These are phyloP conservation scores for Gloeophyllum trabeum DNA, from an alignment of 768 basidiomycete genomes.

Conservation along the genomic window DNA sequence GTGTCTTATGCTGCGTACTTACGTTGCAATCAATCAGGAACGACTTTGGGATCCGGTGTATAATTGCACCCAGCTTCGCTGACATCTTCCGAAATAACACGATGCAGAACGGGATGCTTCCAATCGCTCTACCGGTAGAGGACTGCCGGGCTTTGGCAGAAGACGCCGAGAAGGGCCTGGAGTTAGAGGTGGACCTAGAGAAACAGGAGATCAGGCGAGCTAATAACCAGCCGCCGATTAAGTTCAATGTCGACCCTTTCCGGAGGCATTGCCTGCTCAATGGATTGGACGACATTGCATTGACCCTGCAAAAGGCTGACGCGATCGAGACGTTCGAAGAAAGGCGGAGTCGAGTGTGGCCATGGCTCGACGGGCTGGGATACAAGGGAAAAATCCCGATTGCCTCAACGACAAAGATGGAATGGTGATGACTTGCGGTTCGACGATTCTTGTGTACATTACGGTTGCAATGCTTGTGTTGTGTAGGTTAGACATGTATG, in stretches of 20 bases:
- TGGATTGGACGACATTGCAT: constrained; percentile 91
- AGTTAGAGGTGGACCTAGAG: constrained; percentile 52
- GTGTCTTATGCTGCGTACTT: not conserved
- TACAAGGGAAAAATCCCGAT: constrained; percentile 74
- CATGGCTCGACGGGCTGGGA: constrained; percentile 95
- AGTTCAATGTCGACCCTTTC: constrained; percentile 84
- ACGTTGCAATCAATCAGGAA: constrained; percentile 17
- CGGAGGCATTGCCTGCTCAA: constrained; percentile 89
- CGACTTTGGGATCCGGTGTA: constrained; percentile 53
- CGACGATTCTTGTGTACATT: no score
- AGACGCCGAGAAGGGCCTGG: constrained; percentile 37
- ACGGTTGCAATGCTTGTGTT: no score
- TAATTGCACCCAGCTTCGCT: constrained; percentile 51
- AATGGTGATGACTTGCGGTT: constrained; percentile 46
- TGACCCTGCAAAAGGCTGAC: constrained; percentile 75
- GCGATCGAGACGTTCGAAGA: constrained; percentile 76
- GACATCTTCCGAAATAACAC: constrained; percentile 56
- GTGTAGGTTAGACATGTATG: no score
- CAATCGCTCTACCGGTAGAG: constrained; percentile 35
- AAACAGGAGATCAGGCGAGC: constrained; percentile 41
- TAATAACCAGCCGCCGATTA: constrained; percentile 61
- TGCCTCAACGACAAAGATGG: constrained; percentile 38
- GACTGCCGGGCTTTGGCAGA: constrained; percentile 36
- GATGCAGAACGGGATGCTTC: constrained; percentile 59
- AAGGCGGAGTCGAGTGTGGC: constrained; percentile 69